phyloP scores from a whole-genome alignment of 345 rosid species.

The Conringia planisiliqua region DNA sequence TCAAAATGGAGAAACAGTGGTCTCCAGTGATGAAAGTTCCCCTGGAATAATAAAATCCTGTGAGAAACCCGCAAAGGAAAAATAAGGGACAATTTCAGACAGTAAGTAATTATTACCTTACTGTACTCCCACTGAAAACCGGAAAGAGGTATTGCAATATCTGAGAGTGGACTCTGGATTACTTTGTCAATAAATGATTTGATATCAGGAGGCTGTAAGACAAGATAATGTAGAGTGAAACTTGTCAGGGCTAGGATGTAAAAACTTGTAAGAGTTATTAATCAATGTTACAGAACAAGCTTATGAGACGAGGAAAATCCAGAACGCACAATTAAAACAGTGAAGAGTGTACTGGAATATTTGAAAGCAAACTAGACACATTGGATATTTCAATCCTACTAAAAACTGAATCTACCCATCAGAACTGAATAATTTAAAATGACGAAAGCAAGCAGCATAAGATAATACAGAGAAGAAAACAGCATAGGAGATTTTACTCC shows the following conservation, averaged over 20 bases:
- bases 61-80: conserved; percentile 24
- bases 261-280: neutral
- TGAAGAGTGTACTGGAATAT: neutral
- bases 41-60: conserved; percentile 47
- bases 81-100: neutral
- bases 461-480: too few species aligned
- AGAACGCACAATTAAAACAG: neutral
- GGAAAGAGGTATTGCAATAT: conserved; percentile 94
- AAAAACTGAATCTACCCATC: neutral
- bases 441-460: too few species aligned
- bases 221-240: neutral
- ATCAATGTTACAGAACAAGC: neutral
- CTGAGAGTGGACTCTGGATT: conserved; percentile 92
- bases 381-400: neutral
- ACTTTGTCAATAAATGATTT: conserved; percentile 93
- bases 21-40: conserved; percentile 98
- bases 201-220: conserved; percentile 77
- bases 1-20: conserved; percentile 91
- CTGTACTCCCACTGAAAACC: conserved; percentile 89
- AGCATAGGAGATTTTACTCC: neutral
- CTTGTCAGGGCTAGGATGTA: neutral
- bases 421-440: too few species aligned
- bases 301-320: neutral
- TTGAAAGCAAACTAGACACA: neutral
- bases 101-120: conserved; percentile 49